A percentile compares a stretch with the other conserved stretches of the same genome.
Evolutionary conservation across 2,329 filamentous ascomycete species (phyloP).

Genomic region (Aspergillus sp.): DNA sequence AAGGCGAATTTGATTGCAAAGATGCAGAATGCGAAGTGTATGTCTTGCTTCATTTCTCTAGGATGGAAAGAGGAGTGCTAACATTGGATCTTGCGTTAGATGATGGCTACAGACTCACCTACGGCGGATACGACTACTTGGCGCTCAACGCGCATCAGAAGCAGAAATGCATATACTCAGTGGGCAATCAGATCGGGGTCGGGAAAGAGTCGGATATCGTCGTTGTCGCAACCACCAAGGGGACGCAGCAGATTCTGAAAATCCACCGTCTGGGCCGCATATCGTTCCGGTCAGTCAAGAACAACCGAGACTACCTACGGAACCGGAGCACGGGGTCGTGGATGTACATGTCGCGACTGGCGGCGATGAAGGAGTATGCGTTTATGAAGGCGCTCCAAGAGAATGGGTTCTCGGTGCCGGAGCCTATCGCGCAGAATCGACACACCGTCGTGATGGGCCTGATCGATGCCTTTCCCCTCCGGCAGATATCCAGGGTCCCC

Average conservation of each 20-base stretch:
- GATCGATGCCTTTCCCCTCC: conserved; percentile 82
- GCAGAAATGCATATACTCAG: conserved; percentile 72
- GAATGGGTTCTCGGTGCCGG: conserved; percentile 81
- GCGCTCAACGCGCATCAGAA: conserved; percentile 82
- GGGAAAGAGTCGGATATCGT: conserved; percentile 98
- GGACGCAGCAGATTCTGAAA: conserved; percentile 75
- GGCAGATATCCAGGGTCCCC: conserved; percentile 76
- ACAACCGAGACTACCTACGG: conserved; percentile 88
- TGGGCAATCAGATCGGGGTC: conserved; percentile 88
- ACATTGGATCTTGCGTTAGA: conserved; percentile 35
- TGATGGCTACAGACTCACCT: conserved; percentile 92
- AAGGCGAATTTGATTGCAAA: conserved; percentile 86
- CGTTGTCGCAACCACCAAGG: conserved; percentile 73
- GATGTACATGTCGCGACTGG: conserved; percentile 95
- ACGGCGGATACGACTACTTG: conserved; percentile 96
- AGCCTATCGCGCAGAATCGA: conserved; percentile 77
- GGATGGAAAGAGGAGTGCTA: conserved; percentile 3
- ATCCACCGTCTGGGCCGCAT: conserved; percentile 93
- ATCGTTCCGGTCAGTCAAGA: conserved; percentile 92
- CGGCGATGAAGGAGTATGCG: conserved; percentile 86
- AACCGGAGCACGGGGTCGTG: conserved; percentile 73
- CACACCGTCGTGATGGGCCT: conserved; percentile 96
- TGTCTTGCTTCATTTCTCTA: conserved; percentile 3
- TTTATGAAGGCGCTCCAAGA: conserved; percentile 83
- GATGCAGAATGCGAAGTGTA: conserved; percentile 84